Base-by-base conservation (phyloP, 352 stramenopile species). In the Globisporangium radiosum region DNA sequence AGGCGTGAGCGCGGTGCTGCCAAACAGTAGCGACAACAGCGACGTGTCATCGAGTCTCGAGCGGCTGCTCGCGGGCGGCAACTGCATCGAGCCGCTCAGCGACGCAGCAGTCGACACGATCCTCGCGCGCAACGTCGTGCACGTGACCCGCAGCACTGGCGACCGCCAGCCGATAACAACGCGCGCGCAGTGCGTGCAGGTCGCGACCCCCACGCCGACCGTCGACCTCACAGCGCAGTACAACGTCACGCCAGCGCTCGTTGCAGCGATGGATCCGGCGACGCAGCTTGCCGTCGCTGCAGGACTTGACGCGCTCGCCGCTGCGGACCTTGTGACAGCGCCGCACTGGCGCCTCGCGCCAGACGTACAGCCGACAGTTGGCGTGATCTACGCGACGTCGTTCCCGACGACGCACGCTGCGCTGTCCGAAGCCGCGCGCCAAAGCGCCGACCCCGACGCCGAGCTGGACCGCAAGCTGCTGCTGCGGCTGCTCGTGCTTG, bases 381-480 rank as follows among this genome's bases (percentile, higher is more conserved):
- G 94, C 33, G 77, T 99, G 13, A 93, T 98, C 42, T 99, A 98
- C 61, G 95, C 94, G 7, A 97, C 94, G 11, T 98, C 88, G 17
- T 99, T 98, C 65, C 96, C 96, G 39, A 95, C 92, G 3, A 94
- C 98, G 76, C 90, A 98, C 62, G 95, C 95, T 5, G 90, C 93
- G 0, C 87, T 98, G 11, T 75, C 75, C 15, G 94, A 98, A 71
- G 88, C 93, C 47, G 37, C 2, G 25, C 25, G 25, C 25, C 25
- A 25, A 25, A 25, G 25, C 25, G 25, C 64, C 15, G 11, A 54
- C 11, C 47, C 51, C 6, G 53, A 70, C 17, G 62, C 52, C 60
- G 89, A 96, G 60, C 96, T 98, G 67, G 96, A 99, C 67, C 85
- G 94, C 14, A 99, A 99, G 73, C 97, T 98, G 55, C 83, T 99